phyloP scores from a whole-genome alignment of 163 green algal genomes.

The Volvox carteri region DNA sequence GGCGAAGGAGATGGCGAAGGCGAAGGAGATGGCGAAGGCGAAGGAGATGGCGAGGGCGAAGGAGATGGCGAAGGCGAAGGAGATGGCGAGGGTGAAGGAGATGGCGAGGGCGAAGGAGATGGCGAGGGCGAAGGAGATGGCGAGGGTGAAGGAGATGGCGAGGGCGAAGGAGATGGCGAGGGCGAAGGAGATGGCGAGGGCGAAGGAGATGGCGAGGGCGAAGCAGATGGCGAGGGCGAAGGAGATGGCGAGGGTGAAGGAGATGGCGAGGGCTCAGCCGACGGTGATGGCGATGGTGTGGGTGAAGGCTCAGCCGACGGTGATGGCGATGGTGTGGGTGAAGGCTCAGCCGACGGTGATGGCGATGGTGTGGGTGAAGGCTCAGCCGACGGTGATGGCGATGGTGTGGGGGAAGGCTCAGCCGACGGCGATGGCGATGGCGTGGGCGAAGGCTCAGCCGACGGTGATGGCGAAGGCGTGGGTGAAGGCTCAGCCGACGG shows the following conservation, averaged over 20 bases:
- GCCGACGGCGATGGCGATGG: background rate
- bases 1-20: background rate
- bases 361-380: background rate
- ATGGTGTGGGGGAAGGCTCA: background rate
- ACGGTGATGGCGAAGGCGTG: background rate
- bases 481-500: background rate
- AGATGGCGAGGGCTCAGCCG: background rate
- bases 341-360: background rate
- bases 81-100: background rate
- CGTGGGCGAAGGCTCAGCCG: background rate
- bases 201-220: background rate
- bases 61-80: slow-evolving; percentile 6
- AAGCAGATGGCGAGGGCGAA: background rate
- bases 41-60: background rate
- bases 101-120: background rate
- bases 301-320: background rate
- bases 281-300: background rate
- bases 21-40: background rate
- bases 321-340: background rate
- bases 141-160: background rate
- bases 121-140: background rate
- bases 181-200: background rate
- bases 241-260: background rate
- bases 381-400: too few relatives aligned
- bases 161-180: background rate